Base-by-base conservation (phyloP, 495 filamentous ascomycete species). In the Thozetella sp. region DNA sequence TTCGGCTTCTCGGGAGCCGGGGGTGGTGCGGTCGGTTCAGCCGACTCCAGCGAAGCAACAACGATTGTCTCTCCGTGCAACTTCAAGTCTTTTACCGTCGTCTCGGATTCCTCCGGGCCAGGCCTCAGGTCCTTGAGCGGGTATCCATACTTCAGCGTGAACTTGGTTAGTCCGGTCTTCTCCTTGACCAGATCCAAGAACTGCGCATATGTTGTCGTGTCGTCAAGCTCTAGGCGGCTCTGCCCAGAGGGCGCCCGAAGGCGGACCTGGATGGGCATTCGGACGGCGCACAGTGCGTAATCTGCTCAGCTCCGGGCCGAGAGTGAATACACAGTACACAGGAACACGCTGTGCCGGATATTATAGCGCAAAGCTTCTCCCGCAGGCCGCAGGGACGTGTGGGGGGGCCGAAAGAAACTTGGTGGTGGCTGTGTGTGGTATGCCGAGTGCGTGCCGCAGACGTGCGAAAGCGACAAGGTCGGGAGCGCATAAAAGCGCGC, bases 71-170 rank as follows among this genome's bases (percentile, higher is more conserved):
- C 93, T 10, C 93, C 90, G 58, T 95, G 83, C 11, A 98, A 80
- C 26, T 89, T 88, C 30, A 96, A 76, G 37, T 66, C 79, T 62
- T 61, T 83, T 65, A 78, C 54, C 4, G 54, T 52, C 4, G 43
- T 56, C 11, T 57, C 34, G n/a, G 40, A 61, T 9, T 59, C 53
- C 15, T 60, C 57, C 9, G 76, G 62, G 25, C 85, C 80, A 15
- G 92, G 78, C 25, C 83, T 73, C 13, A 99, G 80, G 19, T 86
- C 77, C 63, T 89, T 88, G 2, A 90, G 82, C 2, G 95, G 95
- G 71, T 92, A 98, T 20, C 94, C 93, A 70, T 88, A 90, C 78
- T 96, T 97, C 46, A 97, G 75, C 30, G 93, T 87, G 63, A 93
- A 91, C 25, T 73, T 69, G 4, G 58, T 26, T 23, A 77, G 56